These are phyloP conservation scores for Russula lepida DNA, from an alignment of 768 basidiomycete species.

Conservation along the genomic window DNA sequence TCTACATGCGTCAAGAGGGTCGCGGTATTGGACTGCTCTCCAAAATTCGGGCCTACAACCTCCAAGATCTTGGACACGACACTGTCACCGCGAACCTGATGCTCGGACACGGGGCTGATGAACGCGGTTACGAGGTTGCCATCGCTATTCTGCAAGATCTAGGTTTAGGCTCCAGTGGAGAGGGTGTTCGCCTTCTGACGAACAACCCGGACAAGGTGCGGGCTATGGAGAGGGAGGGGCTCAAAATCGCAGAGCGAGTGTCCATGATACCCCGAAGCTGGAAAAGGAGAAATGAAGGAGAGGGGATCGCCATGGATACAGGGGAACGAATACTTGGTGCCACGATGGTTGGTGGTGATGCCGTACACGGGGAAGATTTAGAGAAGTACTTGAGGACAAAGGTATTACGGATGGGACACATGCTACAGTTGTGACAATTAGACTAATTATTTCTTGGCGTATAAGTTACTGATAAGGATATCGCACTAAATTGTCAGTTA, in stretches of 20 bases:
- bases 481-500: background rate
- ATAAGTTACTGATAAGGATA: background rate
- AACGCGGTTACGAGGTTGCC: conserved; percentile 88
- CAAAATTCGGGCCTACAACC: conserved; percentile 94
- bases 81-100: conserved; percentile 97
- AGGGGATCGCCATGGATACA: conserved; percentile 22
- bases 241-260: conserved; percentile 75
- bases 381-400: conserved; percentile 96
- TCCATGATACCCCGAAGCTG: conserved; percentile 94
- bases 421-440: conserved; percentile 47
- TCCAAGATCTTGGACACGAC: conserved; percentile 96
- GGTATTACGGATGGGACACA: conserved; percentile 95
- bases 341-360: conserved; percentile 72
- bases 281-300: conserved; percentile 35
- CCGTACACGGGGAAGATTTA: conserved; percentile 73
- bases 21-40: conserved; percentile 93
- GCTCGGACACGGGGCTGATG: conserved; percentile 91
- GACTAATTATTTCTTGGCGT: background rate
- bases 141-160: conserved; percentile 85
- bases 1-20: conserved; percentile 96
- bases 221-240: conserved; percentile 76
- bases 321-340: conserved; percentile 49
- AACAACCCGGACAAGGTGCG: conserved; percentile 98
- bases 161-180: conserved; percentile 50
- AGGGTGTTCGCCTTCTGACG: conserved; percentile 74